These are phyloP conservation scores for Pelargonium cotyledonis DNA, from an alignment of 441 rosid genomes.

Conservation along the genomic window DNA sequence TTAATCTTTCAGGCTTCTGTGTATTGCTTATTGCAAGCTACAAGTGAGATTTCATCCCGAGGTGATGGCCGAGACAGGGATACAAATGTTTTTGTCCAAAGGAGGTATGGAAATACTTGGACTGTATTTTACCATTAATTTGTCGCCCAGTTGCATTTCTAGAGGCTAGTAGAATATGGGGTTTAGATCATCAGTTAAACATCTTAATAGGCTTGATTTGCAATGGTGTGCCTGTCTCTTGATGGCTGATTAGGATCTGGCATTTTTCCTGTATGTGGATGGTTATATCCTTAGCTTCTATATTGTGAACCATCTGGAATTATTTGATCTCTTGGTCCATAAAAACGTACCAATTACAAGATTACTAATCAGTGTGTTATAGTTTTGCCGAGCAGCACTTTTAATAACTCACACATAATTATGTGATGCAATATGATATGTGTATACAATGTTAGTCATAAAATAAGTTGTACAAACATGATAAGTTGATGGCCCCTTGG, in stretches of 20 bases:
- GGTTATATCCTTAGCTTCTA: not conserved
- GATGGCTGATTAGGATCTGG: not conserved
- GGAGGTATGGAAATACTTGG: slow-evolving; percentile 45
- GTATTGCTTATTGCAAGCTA: slow-evolving; percentile 84
- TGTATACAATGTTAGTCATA: not conserved
- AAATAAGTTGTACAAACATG: not conserved
- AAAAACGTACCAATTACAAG: too few species aligned
- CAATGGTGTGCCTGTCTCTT: slow-evolving; percentile 1
- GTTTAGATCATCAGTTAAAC: not conserved
- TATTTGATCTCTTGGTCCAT: too few species aligned
- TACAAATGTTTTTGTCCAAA: slow-evolving; percentile 65
- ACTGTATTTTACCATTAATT: not conserved
- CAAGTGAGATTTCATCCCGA: slow-evolving; percentile 71
- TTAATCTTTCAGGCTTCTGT: slow-evolving; percentile 71
- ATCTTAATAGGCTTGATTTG: not conserved
- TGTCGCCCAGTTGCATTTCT: slow-evolving; percentile 16
- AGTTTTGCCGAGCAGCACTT: not conserved
- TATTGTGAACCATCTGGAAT: not conserved
- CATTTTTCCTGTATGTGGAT: not conserved
- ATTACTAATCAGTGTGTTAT: too few species aligned
- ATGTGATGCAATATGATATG: not conserved
- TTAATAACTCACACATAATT: not conserved
- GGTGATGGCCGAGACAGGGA: slow-evolving; percentile 80
- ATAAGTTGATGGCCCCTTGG: not conserved
- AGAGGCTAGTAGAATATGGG: slow-evolving; percentile 13